Evolutionary conservation across 2,329 filamentous ascomycete genomes (phyloP), one percentile per base, ranked within the genome.

Genomic region (Trichoderma sp.): DNA sequence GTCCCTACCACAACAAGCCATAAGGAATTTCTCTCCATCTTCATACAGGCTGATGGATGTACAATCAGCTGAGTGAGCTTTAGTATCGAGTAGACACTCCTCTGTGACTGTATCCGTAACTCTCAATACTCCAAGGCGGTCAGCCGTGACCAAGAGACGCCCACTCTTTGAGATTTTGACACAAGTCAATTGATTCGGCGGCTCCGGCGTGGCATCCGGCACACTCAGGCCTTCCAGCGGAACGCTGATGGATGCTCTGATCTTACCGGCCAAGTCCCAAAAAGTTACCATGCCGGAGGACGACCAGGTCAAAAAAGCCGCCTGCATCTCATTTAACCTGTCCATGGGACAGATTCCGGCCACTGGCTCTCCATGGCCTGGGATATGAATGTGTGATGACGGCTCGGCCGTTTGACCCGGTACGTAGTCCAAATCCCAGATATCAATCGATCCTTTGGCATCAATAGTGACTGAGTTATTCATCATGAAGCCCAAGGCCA

Each of bases 231-330:
- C 89, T 73, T 97, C 94, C 5, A 98, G 83, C 5, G 90, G 86
- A 14, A 97, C 86, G 53, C 88, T 84, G 43, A 94, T 83, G 2
- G 89, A 89, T 18, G 86, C 86, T 75, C 88, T 90, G 73, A 91
- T 88, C 67, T 85, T 87, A 26, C 95, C 96, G 63, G 93, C 87
- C 15, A 90, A 80, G 76, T 90, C 88, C 96, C 96, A 99, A 76
- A 97, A 92, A 28, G 93, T 88, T 65, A 98, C 87, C 18, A 88
- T 90, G 6, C 96, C 96, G 66, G 91, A 90, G 26, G 88, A 89
- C 2, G 95, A 95, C 93, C 95, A 99, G 0, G 95, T 98, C 74
- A 95, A 91, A 78, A 98, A 98, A 9, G 91, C 88, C 1, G 93
- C 91, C 26, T 88, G 85, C 28, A 89, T 82, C 5, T 84, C 79